Conservation (phyloP, 2,329 filamentous ascomycete genomes). For the Chrysoporthe deuterocubensis region DNA sequence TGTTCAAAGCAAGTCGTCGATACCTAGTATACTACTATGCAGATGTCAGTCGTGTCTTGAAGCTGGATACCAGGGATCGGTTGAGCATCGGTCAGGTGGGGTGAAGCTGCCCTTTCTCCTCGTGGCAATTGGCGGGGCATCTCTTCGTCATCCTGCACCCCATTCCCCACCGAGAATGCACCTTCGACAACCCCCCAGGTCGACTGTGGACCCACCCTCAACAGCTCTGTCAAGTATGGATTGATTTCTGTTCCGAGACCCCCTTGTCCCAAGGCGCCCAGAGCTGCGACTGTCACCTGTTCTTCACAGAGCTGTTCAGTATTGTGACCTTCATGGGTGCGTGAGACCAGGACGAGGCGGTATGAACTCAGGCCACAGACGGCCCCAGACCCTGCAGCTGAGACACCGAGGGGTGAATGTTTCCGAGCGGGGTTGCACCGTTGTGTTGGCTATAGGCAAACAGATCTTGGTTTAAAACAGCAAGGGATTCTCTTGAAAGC, state of each 20-base stretch:
- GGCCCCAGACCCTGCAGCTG: background rate
- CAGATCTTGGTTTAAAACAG: background rate
- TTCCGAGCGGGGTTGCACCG: background rate
- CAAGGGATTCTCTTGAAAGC: too few relatives aligned
- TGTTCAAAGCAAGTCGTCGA: background rate
- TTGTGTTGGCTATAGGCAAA: too few relatives aligned
- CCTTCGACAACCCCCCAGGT: slow-evolving; percentile 3
- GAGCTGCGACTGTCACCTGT: background rate
- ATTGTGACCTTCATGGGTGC: background rate
- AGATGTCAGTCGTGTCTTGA: slow-evolving; percentile 1
- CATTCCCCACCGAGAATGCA: background rate
- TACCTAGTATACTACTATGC: background rate
- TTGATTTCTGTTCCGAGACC: slow-evolving; percentile 20
- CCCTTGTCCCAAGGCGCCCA: background rate
- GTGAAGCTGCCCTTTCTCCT: slow-evolving; percentile 11
- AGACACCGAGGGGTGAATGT: background rate
- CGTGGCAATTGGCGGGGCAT: slow-evolving; percentile 25
- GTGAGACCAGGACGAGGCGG: background rate
- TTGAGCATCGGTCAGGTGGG: slow-evolving; percentile 13
- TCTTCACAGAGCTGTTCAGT: background rate
- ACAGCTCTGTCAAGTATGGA: slow-evolving; percentile 21
- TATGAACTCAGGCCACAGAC: background rate
- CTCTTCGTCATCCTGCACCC: slow-evolving; percentile 22
- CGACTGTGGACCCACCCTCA: slow-evolving; percentile 21
- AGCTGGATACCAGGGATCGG: slow-evolving; percentile 19